Base-by-base conservation (phyloP, 2,329 filamentous ascomycete genomes). In the Diplocarpon mali region DNA sequence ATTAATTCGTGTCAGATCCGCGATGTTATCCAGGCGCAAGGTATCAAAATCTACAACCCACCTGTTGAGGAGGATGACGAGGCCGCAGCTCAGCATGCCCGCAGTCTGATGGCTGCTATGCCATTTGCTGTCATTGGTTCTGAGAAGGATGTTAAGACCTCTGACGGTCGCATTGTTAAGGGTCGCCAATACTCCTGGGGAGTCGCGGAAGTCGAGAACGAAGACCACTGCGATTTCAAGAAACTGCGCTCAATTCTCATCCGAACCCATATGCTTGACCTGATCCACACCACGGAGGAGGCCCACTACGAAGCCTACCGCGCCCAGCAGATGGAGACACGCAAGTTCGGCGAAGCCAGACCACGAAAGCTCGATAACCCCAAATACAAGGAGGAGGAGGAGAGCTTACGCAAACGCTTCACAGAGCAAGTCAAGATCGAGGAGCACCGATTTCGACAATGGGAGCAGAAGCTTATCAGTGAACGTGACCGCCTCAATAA, bases 221-320 rank as follows among this genome's bases (percentile, higher is more conserved):
- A 98, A 71, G 92, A 98, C 65, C 92, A 98, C 76, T 98, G 92
- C 71, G 92, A 98, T 70, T 98, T 98, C 77, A 98, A 98, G 84
- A 98, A 98, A 76, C 84, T 98, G 53, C 89, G 92, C 61, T 95
- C 90, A 39, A 96, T 98, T 62, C 76, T 98, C 57, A 96, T 98
- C 73, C 87, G 92, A 67, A 95, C 90, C 40, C 92, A 98, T 75
- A 98, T 98, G 92, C 80, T 98, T 61, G 92, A 98, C 66, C 84
- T 98, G 54, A 98, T 98, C 65, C 92, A 98, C 75, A 98, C 93
- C 53, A 98, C 92, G 57, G 92, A 98, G 71, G 92, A 98, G 75
- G 82, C 88, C 61, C 92, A 98, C 76, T 98, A 98, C 73, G 92
- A 98, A 70, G 90, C 87, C 50, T 98, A 98, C 76, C 90, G 92